phyloP scores from a whole-genome alignment of 1,139 yeast genomes.

The Lodderomyces pseudojiufengensis region DNA sequence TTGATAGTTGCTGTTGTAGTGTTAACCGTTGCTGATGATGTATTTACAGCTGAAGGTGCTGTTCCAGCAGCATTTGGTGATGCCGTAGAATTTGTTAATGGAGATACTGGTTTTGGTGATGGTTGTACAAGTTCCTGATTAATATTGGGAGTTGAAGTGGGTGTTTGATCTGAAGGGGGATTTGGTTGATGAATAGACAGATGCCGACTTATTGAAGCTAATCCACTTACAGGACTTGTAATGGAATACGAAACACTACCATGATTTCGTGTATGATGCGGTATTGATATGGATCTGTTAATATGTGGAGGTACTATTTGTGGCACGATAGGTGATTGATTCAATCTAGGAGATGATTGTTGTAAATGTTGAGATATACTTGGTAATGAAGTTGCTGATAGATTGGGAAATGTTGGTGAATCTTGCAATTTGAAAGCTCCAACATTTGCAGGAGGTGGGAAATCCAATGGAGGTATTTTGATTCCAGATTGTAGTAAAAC shows the following conservation, averaged over 20 bases:
- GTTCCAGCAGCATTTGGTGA: constrained; percentile 3
- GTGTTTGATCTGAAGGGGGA: background rate
- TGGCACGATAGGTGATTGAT: constrained; percentile 1
- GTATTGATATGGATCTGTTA: no score
- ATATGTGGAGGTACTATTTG: constrained; percentile 8
- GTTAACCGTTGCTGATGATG: background rate
- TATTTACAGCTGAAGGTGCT: background rate
- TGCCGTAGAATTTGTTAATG: constrained; percentile 2
- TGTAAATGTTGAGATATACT: constrained; percentile 9
- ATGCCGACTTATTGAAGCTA: background rate
- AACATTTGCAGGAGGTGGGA: constrained; percentile 39
- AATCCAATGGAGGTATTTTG: constrained; percentile 60
- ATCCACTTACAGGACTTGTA: constrained; percentile 4
- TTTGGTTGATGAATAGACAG: constrained; percentile 5
- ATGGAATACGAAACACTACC: background rate
- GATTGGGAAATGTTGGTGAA: constrained; percentile 1
- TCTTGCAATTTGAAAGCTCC: background rate
- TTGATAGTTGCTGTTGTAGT: constrained; percentile 6
- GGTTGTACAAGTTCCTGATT: constrained; percentile 2
- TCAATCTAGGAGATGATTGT: constrained; percentile 7
- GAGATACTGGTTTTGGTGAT: constrained; percentile 3
- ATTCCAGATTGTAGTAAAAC: constrained; percentile 57
- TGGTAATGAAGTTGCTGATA: constrained; percentile 9
- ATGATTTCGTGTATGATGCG: no score
- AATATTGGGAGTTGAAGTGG: background rate